These are phyloP conservation scores for Geranium incanum DNA, from an alignment of 441 rosid genomes.

Conservation along the genomic window DNA sequence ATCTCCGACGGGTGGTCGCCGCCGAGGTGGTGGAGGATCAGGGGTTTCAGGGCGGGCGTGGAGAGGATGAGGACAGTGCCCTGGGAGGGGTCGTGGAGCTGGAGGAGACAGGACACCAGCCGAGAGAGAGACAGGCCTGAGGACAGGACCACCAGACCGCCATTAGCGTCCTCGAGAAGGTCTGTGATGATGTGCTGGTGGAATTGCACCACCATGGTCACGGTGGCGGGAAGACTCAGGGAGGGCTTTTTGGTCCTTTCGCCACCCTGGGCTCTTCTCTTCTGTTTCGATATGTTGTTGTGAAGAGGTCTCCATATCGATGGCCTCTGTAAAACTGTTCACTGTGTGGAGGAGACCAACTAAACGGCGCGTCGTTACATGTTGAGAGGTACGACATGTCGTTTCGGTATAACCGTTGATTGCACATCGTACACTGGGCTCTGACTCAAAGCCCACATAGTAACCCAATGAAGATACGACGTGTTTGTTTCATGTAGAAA, in stretches of 20 bases:
- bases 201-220: constrained; percentile 56
- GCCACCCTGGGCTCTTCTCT: neutral
- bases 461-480: neutral
- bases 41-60: constrained; percentile 56
- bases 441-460: neutral
- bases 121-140: constrained; percentile 79
- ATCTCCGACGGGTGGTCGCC: constrained; percentile 36
- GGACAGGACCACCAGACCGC: constrained; percentile 70
- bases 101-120: constrained; percentile 59
- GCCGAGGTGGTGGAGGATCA: constrained; percentile 41
- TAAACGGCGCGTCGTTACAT: neutral
- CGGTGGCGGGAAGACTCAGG: constrained; percentile 21
- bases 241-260: neutral
- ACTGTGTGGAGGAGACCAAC: neutral
- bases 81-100: constrained; percentile 61
- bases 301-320: neutral
- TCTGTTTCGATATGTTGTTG: neutral
- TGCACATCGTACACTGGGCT: neutral
- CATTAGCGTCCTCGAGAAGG: constrained; percentile 61
- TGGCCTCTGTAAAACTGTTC: neutral
- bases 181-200: constrained; percentile 74
- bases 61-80: constrained; percentile 73
- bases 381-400: neutral
- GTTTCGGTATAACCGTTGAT: neutral
- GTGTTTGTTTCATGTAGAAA: no score